A percentile compares a stretch with the other conserved stretches of the same genome.
These are phyloP conservation scores for Candida boidinii DNA, from an alignment of 805 yeast genomes.

Conservation along the genomic window DNA sequence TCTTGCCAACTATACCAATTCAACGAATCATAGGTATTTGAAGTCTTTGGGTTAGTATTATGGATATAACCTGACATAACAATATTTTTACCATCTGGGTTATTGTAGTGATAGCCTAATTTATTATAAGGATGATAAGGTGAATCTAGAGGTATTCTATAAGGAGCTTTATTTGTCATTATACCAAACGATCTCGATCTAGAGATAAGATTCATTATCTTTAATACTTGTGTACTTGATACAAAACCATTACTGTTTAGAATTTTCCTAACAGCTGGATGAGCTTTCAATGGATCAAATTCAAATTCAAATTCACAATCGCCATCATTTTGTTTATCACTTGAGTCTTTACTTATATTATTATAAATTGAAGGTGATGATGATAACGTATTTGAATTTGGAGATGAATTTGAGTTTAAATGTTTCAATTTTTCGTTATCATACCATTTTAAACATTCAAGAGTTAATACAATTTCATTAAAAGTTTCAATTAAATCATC, in stretches of 20 bases:
- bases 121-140: conserved; percentile 21
- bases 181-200: conserved; percentile 20
- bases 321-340: too few relatives aligned
- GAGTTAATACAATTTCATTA: conserved; percentile 20
- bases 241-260: conserved; percentile 15
- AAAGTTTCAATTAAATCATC: conserved; percentile 25
- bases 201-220: conserved; percentile 14
- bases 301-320: too few relatives aligned
- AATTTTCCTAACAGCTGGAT: conserved; percentile 8
- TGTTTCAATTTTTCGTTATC: too few relatives aligned
- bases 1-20: conserved; percentile 29
- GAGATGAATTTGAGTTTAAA: too few relatives aligned
- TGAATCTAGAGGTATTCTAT: conserved; percentile 18
- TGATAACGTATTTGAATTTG: too few relatives aligned
- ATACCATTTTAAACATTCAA: conserved; percentile 18
- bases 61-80: conserved; percentile 15
- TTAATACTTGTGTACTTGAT: conserved; percentile 11
- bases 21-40: conserved; percentile 13
- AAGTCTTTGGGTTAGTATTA: conserved; percentile 15
- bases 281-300: conserved; percentile 1
- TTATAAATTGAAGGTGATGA: too few relatives aligned
- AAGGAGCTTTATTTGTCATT: conserved; percentile 22
- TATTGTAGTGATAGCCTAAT: conserved; percentile 17
- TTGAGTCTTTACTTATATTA: too few relatives aligned
- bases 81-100: conserved; percentile 12